A percentile compares a stretch with the other conserved stretches of the same genome.
Conservation (phyloP, 345 rosid species). For the Boechera stricta region DNA sequence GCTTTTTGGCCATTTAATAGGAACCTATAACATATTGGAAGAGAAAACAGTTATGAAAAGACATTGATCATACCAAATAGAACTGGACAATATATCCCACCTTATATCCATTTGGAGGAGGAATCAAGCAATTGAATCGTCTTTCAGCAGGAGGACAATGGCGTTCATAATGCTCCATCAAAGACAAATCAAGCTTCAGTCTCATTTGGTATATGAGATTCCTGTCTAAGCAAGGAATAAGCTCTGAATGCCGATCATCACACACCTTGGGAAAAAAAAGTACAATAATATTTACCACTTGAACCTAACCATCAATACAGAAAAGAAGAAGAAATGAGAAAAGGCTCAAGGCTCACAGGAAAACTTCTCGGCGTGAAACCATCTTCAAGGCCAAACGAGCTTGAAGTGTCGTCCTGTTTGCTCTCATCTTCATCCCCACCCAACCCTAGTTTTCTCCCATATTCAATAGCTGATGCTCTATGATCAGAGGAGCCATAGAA, state of each 20-base stretch:
- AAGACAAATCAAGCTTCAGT: slow-evolving; percentile 81
- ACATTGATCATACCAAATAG: background rate
- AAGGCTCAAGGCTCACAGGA: slow-evolving; percentile 59
- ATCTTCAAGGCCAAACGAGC: slow-evolving; percentile 48
- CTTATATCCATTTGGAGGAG: slow-evolving; percentile 94
- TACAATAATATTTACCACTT: background rate
- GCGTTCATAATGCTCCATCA: slow-evolving; percentile 98
- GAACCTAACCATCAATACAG: background rate
- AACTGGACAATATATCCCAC: slow-evolving; percentile 20
- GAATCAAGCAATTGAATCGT: slow-evolving; percentile 88
- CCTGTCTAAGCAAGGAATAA: slow-evolving; percentile 90
- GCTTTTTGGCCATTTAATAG: slow-evolving; percentile 94
- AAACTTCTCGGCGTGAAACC: slow-evolving; percentile 62
- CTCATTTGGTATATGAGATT: slow-evolving; percentile 87
- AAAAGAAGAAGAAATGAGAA: slow-evolving; percentile 13
- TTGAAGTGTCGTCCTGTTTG: slow-evolving; percentile 61
- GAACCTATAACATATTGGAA: slow-evolving; percentile 54
- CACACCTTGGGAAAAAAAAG: slow-evolving; percentile 63
- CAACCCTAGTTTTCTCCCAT: slow-evolving; percentile 79
- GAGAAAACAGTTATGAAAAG: background rate
- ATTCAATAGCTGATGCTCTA: slow-evolving; percentile 72
- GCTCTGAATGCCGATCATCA: slow-evolving; percentile 85
- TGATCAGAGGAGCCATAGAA: slow-evolving; percentile 64
- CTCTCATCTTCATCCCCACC: slow-evolving; percentile 79
- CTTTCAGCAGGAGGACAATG: slow-evolving; percentile 93